These are phyloP conservation scores for Acer negundo DNA, from an alignment of 345 rosid genomes.

Conservation along the genomic window DNA sequence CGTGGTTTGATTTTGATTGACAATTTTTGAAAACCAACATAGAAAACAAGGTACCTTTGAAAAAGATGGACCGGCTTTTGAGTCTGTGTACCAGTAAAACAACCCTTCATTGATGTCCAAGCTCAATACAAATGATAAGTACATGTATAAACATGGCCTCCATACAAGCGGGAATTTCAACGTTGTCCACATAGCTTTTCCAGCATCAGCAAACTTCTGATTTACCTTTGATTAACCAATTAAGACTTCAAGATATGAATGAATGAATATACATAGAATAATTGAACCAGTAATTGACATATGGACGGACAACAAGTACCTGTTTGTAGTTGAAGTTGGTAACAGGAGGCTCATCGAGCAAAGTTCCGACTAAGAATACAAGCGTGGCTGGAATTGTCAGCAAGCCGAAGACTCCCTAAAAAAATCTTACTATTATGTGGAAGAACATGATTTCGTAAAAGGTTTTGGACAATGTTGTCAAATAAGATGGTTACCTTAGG, in stretches of 20 bases:
- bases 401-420: conserved; percentile 80
- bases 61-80: conserved; percentile 71
- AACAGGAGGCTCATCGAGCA: conserved; percentile 58
- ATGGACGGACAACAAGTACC: conserved; percentile 34
- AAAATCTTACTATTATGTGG: background rate
- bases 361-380: conserved; percentile 55
- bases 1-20: background rate
- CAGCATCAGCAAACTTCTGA: conserved; percentile 63
- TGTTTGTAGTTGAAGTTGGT: conserved; percentile 62
- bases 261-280: conserved; percentile 6
- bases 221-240: conserved; percentile 56
- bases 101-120: conserved; percentile 84
- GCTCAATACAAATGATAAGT: conserved; percentile 67
- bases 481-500: conserved; percentile 59
- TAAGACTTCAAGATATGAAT: background rate
- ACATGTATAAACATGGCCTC: conserved; percentile 93
- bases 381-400: conserved; percentile 71
- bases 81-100: conserved; percentile 89
- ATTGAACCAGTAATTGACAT: conserved; percentile 2
- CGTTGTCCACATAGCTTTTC: conserved; percentile 85
- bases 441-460: background rate
- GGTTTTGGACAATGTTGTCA: background rate
- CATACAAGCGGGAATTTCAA: conserved; percentile 75
- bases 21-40: background rate
- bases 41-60: conserved; percentile 60